Base-by-base conservation (phyloP, 2,329 filamentous ascomycete species). In the Colletotrichum tropicale region DNA sequence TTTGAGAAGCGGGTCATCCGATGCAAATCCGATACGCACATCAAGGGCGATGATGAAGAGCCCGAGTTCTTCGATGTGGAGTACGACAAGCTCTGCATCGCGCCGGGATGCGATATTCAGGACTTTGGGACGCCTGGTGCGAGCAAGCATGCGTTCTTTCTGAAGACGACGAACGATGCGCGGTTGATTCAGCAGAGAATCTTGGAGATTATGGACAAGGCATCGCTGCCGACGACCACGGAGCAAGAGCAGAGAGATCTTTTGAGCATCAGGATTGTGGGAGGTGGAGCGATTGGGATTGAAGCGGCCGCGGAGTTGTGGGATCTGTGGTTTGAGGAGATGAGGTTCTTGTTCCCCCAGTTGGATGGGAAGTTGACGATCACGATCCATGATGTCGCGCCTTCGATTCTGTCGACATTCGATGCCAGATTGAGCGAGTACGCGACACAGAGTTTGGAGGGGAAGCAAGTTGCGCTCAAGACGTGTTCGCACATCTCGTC, bases 401-500 rank as follows among this genome's bases (percentile, higher is more conserved):
- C 97, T 80, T 98, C 97, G 85, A 96, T 98, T 66, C 91, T 99
- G 78, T 97, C 97, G 81, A 98, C 96, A 90, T 99, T 99, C 90
- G 98, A 95, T 85, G 98, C 98, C 91, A 95, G 98, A 86, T 90
- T 99, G 82, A 98, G 98, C 83, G 97, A 99, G 82, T 99, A 99
- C 90, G 99, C 73, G 8, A 68, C 70, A 13, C 36, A 38, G 18
- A 68, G 62, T 21, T n/a, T 75, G 38, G 16, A 73, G 26, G 73
- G 73, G 9, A 75, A 75, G 56, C 30, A 52, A 5, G 56, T 75
- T 8, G 13, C 32, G 21, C 21, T 75, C n/a, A 67, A 48, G 55
- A 75, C 73, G 0, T 26, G 62, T 0, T 75, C 73, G 16, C 70
- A 75, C 43, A 75, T 75, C 8, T 32, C 62, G 9, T 28, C 28